Base-by-base conservation (phyloP, 2,329 filamentous ascomycete genomes). In the Lasiodiplodia hormozganensis region DNA sequence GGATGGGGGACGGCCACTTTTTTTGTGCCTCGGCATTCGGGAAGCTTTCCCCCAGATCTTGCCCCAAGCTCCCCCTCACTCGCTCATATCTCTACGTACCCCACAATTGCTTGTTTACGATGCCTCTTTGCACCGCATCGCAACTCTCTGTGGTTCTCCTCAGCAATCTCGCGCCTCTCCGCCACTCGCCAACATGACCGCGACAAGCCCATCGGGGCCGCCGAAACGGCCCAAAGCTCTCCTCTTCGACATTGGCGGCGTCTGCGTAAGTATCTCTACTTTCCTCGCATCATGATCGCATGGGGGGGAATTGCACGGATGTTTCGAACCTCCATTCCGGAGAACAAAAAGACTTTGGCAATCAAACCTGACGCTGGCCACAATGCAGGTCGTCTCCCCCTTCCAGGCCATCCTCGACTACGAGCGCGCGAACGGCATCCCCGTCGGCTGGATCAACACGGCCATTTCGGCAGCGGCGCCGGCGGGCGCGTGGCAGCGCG, bases 401-500 rank as follows among this genome's bases (percentile, higher is more conserved):
- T 94, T 99, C 76, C 93, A 97, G 82, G 90, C 92, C 2, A 98
- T 99, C 74, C 85, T 97, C 68, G 91, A 97, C 81, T 97, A 97
- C 78, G 96, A 98, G 78, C 82, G 90, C 66, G 83, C 86, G 70
- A 85, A 92, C 68, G 85, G 86, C 51, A 95, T 98, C 62, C 95
- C 94, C 0, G 85, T 89, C 3, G 95, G 94, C 76, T 98, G 94
- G 90, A 86, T 98, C 74, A 98, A 98, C 83, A 90, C 91, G 81
- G 92, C 92, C 73, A 96, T 98, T 76, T 93, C 93, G 65, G 87
- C 87, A 73, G 89, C 91, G 2, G 88, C 90, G 0, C 94, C 93
- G 2, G 82, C 89, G 72, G 96, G 96, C 51, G 90, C 88, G 76
- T 98, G 95, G 95, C 94, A 97, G 76, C 88, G 87, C 53, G 86